Conservation (phyloP, 306 rosid species). For the Canavalia gladiata region DNA sequence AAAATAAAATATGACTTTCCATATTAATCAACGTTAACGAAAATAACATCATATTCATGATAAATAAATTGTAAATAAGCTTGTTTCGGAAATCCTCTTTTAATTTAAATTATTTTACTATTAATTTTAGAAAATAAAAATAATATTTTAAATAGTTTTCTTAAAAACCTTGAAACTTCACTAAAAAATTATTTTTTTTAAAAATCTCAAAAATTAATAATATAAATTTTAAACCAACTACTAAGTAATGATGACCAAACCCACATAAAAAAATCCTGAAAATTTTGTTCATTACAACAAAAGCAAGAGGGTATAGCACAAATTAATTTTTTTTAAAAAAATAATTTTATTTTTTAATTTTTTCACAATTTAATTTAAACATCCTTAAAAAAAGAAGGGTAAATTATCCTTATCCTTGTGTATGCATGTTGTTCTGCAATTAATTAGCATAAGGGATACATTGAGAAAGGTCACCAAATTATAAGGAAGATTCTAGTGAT, state of each 20-base stretch:
- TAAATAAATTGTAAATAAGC: not conserved
- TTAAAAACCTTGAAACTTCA: not conserved
- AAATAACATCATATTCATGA: too few species aligned
- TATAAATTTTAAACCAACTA: not conserved
- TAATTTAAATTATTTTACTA: too few species aligned
- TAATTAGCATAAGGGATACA: not conserved
- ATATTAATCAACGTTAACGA: too few species aligned
- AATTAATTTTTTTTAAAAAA: too few species aligned
- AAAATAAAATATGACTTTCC: too few species aligned
- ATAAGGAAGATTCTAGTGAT: conserved; percentile 3
- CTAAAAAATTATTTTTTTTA: not conserved
- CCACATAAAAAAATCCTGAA: too few species aligned
- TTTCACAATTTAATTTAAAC: too few species aligned
- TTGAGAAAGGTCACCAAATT: not conserved
- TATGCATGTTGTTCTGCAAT: too few species aligned
- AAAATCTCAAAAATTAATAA: not conserved
- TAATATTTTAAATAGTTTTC: not conserved
- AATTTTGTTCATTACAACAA: too few species aligned
- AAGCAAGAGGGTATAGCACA: not conserved
- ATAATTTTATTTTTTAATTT: too few species aligned
- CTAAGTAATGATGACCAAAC: not conserved
- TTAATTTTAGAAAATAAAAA: not conserved
- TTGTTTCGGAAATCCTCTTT: not conserved
- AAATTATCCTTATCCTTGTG: not conserved
- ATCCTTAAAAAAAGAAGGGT: not conserved